phyloP scores from a whole-genome alignment of 2,329 filamentous ascomycete genomes.

The Paecilomyces dactylethromorphus region DNA sequence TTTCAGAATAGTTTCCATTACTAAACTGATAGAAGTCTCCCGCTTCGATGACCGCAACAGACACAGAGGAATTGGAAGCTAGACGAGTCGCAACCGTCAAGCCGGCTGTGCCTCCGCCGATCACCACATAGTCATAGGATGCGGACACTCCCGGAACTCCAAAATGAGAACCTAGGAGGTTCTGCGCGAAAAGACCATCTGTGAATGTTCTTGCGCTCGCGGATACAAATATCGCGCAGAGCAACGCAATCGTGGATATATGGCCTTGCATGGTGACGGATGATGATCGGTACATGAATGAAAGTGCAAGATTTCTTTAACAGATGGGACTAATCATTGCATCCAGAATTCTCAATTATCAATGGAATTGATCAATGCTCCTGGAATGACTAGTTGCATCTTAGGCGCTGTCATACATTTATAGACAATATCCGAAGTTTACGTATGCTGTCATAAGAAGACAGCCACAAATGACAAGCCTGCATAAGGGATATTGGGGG shows the following conservation, averaged over 20 bases:
- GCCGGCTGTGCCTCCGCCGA: constrained; percentile 33
- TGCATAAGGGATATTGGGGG: not conserved
- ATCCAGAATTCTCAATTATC: not conserved
- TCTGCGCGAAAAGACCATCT: not conserved
- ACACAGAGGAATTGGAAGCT: constrained; percentile 41
- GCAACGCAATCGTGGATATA: not conserved
- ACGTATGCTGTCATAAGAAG: not conserved
- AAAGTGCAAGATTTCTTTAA: not conserved
- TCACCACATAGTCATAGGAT: constrained; percentile 8
- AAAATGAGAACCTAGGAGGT: not conserved
- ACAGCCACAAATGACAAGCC: not conserved
- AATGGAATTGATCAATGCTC: not conserved
- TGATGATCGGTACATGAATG: not conserved
- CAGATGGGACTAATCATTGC: not conserved
- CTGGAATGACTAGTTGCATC: not conserved
- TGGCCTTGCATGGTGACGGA: not conserved
- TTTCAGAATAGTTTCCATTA: constrained; percentile 42
- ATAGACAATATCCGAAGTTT: not conserved
- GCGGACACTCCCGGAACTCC: not conserved
- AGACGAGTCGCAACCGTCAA: constrained; percentile 44
- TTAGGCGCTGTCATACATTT: no score
- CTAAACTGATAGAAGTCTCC: constrained; percentile 46
- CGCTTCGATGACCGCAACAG: constrained; percentile 32
- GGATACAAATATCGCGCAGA: not conserved
- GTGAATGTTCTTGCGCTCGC: not conserved